phyloP scores from a whole-genome alignment of 78 protist species.

The Polysphondylium violaceum region DNA sequence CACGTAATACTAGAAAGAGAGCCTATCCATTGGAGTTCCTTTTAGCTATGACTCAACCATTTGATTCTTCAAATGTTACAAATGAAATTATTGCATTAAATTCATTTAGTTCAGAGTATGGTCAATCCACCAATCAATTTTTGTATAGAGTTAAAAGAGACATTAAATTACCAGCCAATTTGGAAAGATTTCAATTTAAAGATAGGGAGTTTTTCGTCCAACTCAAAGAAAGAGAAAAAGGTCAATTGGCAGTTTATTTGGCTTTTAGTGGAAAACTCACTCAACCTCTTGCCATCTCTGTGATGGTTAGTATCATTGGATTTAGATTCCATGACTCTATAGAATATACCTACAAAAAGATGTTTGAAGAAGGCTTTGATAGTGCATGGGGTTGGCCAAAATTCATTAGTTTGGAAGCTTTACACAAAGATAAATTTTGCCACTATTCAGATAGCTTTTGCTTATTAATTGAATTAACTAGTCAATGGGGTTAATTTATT shows the following conservation, averaged over 20 bases:
- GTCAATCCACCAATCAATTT: conserved; percentile 61
- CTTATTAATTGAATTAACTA: conserved; percentile 55
- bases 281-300: conserved; percentile 61
- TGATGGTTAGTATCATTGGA: conserved; percentile 56
- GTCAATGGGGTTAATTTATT: conserved; percentile 83
- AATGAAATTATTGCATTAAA: conserved; percentile 74
- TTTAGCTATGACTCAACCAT: conserved; percentile 64
- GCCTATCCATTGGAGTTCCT: conserved; percentile 64
- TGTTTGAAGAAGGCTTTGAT: conserved; percentile 80
- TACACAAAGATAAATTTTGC: conserved; percentile 57
- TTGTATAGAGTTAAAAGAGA: conserved; percentile 60
- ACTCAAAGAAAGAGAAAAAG: conserved; percentile 75
- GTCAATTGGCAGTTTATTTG: conserved; percentile 72
- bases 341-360: conserved; percentile 50
- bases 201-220: conserved; percentile 77
- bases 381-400: conserved; percentile 84
- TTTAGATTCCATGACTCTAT: conserved; percentile 75
- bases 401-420: conserved; percentile 45
- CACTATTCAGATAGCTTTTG: conserved; percentile 73
- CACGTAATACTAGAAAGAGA: conserved; percentile 65
- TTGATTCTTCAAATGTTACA: conserved; percentile 33
- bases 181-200: conserved; percentile 69
- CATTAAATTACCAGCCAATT: conserved; percentile 72
- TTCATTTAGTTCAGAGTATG: conserved; percentile 54
- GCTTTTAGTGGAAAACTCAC: conserved; percentile 67